Conservation (phyloP, 352 stramenopile genomes). For the Saprolegnia parasitica region DNA sequence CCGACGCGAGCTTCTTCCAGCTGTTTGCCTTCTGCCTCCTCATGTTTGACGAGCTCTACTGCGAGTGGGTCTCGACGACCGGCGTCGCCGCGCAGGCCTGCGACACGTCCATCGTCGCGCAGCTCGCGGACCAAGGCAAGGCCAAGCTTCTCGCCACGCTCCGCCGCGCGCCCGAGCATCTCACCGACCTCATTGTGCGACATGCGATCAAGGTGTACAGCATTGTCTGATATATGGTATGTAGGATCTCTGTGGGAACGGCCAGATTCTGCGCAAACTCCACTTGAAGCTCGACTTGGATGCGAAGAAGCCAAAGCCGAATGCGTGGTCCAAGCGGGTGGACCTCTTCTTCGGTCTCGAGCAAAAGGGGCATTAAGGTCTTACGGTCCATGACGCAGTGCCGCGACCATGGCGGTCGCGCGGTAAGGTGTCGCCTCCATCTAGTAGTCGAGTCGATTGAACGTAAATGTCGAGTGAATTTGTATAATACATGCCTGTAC, state of each 20-base stretch:
- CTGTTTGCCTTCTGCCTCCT: conserved; percentile 58
- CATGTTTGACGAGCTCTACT: conserved; percentile 64
- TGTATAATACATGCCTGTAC: background rate
- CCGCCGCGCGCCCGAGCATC: conserved; percentile 40
- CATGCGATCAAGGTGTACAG: background rate
- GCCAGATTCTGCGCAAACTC: conserved; percentile 14
- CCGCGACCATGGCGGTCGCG: background rate
- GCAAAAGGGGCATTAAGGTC: conserved; percentile 11
- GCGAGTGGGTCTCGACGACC: conserved; percentile 38
- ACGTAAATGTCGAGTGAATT: background rate
- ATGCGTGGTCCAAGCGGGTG: conserved; percentile 12
- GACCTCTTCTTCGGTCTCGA: conserved; percentile 11
- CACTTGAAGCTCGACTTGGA: conserved; percentile 20
- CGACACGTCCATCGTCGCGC: conserved; percentile 37
- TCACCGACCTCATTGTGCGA: conserved; percentile 18
- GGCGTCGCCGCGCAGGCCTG: conserved; percentile 36
- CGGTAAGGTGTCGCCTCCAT: no score
- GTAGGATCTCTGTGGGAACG: conserved; percentile 21
- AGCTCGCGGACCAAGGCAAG: conserved; percentile 46
- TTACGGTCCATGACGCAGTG: background rate
- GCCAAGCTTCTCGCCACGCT: conserved; percentile 37
- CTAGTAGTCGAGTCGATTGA: no score
- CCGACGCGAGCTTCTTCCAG: conserved; percentile 47
- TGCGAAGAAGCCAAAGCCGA: conserved; percentile 4
- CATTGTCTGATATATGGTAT: background rate